Percentiles rank a stretch among this genome's conserved stretches.
phyloP scores from a whole-genome alignment of 805 yeast species.

The Kodamaea kakaduensis region DNA sequence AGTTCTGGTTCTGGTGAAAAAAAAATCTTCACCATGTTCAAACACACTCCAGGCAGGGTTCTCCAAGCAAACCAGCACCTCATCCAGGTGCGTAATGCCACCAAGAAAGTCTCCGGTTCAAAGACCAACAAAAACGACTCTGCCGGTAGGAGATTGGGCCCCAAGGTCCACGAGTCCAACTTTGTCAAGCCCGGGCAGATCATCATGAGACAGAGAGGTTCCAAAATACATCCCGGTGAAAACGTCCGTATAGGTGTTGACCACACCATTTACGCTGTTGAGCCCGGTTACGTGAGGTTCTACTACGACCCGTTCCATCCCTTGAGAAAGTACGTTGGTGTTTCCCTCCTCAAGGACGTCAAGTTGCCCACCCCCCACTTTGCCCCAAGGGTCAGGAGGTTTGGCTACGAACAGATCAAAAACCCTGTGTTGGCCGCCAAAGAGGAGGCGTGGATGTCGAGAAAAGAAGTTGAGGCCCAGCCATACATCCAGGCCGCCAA shows the following conservation, averaged over 20 bases:
- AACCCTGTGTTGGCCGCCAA: slow-evolving; percentile 48
- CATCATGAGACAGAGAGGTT: slow-evolving; percentile 91
- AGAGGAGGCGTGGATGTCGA: slow-evolving; percentile 59
- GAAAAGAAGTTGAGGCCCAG: slow-evolving; percentile 61
- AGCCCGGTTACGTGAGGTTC: slow-evolving; percentile 90
- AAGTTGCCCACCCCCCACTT: slow-evolving; percentile 86
- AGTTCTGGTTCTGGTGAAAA: no score
- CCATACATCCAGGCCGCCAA: slow-evolving; percentile 45
- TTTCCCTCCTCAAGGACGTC: slow-evolving; percentile 63
- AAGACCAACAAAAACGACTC: slow-evolving; percentile 91
- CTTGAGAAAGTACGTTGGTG: slow-evolving; percentile 82
- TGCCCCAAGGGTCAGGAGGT: slow-evolving; percentile 80
- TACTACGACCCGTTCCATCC: slow-evolving; percentile 97
- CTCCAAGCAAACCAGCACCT: no score
- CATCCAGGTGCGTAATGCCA: slow-evolving; percentile 73
- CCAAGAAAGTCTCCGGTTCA: slow-evolving; percentile 94
- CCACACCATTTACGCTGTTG: slow-evolving; percentile 85
- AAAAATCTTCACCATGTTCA: slow-evolving; percentile 7
- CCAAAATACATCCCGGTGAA: slow-evolving; percentile 91
- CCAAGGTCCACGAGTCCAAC: slow-evolving; percentile 79
- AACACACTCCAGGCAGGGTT: slow-evolving; percentile 3
- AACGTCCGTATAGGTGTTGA: slow-evolving; percentile 88
- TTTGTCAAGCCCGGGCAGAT: slow-evolving; percentile 80
- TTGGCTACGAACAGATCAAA: slow-evolving; percentile 60
- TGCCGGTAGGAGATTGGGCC: slow-evolving; percentile 90